Percentiles rank a stretch among this genome's conserved stretches.
Conservation (phyloP, 768 basidiomycete genomes). For the Rhizopogon vinicolor region DNA sequence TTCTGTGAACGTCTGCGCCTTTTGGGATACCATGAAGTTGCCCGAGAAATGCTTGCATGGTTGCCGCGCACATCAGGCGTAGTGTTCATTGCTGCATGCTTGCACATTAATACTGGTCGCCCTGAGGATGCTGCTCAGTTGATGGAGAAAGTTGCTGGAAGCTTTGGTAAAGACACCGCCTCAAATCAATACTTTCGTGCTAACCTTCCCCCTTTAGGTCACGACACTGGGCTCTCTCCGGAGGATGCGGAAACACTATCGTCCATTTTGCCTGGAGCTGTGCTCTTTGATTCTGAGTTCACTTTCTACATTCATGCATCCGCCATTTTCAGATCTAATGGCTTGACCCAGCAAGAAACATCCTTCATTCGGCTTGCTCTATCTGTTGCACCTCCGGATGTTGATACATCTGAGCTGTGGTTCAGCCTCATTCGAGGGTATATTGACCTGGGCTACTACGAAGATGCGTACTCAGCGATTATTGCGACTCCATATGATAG, state of each 20-base stretch:
- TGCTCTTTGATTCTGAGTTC: constrained; percentile 56
- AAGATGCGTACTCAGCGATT: constrained; percentile 83
- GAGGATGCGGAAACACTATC: constrained; percentile 65
- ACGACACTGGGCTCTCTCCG: constrained; percentile 43
- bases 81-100: constrained; percentile 65
- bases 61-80: constrained; percentile 76
- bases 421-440: constrained; percentile 70
- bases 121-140: constrained; percentile 68
- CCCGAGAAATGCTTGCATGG: constrained; percentile 67
- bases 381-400: constrained; percentile 51
- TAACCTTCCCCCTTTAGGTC: constrained; percentile 26
- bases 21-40: constrained; percentile 56
- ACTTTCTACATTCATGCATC: constrained; percentile 77
- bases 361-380: constrained; percentile 78
- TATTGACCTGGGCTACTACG: constrained; percentile 68
- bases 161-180: constrained; percentile 54
- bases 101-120: constrained; percentile 62
- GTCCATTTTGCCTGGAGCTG: constrained; percentile 54
- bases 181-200: background rate
- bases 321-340: constrained; percentile 62
- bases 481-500: constrained; percentile 70
- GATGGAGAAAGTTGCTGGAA: constrained; percentile 70
- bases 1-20: constrained; percentile 68
- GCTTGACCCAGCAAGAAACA: constrained; percentile 57
- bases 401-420: constrained; percentile 72